Conservation (phyloP, 2,329 filamentous ascomycete genomes). For the Aspergillus chevalieri region DNA sequence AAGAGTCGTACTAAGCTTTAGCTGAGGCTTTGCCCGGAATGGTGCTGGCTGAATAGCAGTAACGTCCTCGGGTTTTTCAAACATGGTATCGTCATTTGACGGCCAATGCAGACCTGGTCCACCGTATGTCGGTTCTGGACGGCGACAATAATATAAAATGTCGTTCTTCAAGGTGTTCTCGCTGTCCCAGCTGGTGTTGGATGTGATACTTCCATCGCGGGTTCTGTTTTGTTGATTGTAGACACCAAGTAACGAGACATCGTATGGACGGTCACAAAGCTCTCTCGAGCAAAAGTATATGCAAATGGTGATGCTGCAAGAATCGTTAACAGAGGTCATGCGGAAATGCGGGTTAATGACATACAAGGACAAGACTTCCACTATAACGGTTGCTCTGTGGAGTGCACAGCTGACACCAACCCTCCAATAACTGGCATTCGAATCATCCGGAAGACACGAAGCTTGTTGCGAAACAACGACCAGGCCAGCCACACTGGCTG, state of each 20-base stretch:
- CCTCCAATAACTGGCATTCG: conserved; percentile 26
- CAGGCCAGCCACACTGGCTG: conserved; percentile 31
- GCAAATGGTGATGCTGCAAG: conserved; percentile 27
- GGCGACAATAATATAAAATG: conserved; percentile 32
- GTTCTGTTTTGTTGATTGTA: conserved; percentile 18
- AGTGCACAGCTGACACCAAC: conserved; percentile 32
- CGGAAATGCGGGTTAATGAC: conserved; percentile 5
- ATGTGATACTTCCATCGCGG: conserved; percentile 26
- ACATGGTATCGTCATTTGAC: conserved; percentile 11
- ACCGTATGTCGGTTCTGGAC: conserved; percentile 26
- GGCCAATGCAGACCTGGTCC: conserved; percentile 19
- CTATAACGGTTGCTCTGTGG: conserved; percentile 28
- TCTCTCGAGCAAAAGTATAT: conserved; percentile 33
- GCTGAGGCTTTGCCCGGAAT: conserved; percentile 23
- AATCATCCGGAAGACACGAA: conserved; percentile 24
- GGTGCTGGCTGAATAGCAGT: conserved; percentile 28
- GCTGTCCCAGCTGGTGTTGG: conserved; percentile 29
- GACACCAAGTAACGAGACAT: conserved; percentile 32
- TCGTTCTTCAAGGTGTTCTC: conserved; percentile 33
- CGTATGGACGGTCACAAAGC: conserved; percentile 32
- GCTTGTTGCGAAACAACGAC: conserved; percentile 32
- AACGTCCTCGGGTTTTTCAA: conserved; percentile 22
- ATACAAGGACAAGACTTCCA: conserved; percentile 32
- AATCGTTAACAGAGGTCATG: background rate
- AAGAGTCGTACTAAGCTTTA: conserved; percentile 24